These are phyloP conservation scores for Fusarium tuaranense DNA, from an alignment of 2,329 filamentous ascomycete genomes.

Conservation along the genomic window DNA sequence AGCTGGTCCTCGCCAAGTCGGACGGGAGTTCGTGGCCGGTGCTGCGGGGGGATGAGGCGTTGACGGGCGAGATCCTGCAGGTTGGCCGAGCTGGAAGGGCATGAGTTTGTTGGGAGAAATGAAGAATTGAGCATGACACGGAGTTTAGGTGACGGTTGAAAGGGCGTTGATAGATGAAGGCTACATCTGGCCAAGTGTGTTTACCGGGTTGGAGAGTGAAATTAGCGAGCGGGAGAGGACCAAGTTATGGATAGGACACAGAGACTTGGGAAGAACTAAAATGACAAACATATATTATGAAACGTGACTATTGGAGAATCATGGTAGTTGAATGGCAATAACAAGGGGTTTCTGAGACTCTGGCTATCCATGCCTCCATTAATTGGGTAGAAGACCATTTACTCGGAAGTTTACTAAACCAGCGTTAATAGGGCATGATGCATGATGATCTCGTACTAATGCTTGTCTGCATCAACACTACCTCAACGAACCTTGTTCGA, in stretches of 20 bases:
- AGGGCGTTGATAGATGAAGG: conserved; percentile 29
- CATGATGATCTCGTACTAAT: neutral
- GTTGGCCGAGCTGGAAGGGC: conserved; percentile 80
- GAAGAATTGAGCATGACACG: conserved; percentile 23
- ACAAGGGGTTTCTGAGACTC: neutral
- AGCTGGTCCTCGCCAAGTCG: conserved; percentile 78
- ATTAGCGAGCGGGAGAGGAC: conserved; percentile 12
- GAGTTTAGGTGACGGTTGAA: conserved; percentile 32
- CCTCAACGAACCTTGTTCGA: neutral
- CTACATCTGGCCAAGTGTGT: neutral
- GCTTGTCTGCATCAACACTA: neutral
- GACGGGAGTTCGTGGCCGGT: conserved; percentile 88
- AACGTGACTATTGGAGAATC: neutral
- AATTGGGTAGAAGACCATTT: neutral
- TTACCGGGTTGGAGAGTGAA: conserved; percentile 2
- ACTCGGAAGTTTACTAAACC: neutral
- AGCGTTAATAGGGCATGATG: neutral
- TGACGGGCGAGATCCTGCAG: conserved; percentile 85
- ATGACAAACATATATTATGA: neutral
- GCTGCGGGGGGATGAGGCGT: conserved; percentile 79
- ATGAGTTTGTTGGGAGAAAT: conserved; percentile 49
- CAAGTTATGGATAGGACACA: neutral
- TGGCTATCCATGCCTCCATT: neutral
- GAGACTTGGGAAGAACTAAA: neutral
- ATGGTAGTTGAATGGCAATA: neutral